phyloP scores from a whole-genome alignment of 805 yeast species.

The Starmerella cellae region DNA sequence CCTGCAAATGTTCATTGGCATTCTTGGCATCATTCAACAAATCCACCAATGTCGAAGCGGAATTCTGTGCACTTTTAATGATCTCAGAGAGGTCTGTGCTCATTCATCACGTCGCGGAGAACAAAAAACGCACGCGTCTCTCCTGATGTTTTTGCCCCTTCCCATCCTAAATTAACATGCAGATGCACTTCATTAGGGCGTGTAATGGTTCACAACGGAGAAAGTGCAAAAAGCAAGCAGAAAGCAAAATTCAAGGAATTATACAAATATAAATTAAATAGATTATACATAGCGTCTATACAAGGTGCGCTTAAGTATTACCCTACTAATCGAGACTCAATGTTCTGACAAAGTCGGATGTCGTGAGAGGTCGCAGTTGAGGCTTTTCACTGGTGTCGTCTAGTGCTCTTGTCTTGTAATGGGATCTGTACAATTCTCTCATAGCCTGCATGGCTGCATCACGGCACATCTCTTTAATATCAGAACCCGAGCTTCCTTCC shows the following conservation, averaged over 20 bases:
- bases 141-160: not conserved
- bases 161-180: no score
- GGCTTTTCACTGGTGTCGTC: slow-evolving; percentile 25
- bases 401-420: slow-evolving; percentile 24
- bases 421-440: slow-evolving; percentile 57
- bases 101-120: not conserved
- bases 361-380: slow-evolving; percentile 47
- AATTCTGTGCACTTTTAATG: not conserved
- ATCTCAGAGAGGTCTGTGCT: not conserved
- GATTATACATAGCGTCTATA: no score
- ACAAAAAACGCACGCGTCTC: no score
- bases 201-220: no score
- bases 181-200: no score
- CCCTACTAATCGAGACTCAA: slow-evolving; percentile 1
- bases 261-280: no score
- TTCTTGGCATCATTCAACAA: not conserved
- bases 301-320: no score
- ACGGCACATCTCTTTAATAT: slow-evolving; percentile 77
- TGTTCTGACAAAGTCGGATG: slow-evolving; percentile 40
- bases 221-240: no score
- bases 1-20: not conserved
- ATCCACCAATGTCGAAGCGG: not conserved
- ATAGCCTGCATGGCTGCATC: slow-evolving; percentile 87
- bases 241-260: no score
- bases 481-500: slow-evolving; percentile 77